These are phyloP conservation scores for Erysiphe pulchra DNA, from an alignment of 2,329 filamentous ascomycete genomes.

Conservation along the genomic window DNA sequence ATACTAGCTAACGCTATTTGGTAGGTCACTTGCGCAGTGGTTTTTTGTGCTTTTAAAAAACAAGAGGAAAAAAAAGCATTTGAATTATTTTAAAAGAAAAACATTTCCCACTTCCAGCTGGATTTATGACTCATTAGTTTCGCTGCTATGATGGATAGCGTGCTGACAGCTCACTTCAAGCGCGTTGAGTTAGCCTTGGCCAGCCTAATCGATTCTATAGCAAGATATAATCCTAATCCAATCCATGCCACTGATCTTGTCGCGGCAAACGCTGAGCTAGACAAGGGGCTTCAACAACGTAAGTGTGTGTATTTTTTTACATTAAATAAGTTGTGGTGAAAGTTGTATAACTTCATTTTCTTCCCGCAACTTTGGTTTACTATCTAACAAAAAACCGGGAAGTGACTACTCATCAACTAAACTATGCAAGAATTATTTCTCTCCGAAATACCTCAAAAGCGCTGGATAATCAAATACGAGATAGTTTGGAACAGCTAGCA, in stretches of 20 bases:
- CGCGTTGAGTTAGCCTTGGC: slow-evolving; percentile 40
- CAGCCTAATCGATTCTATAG: slow-evolving; percentile 51
- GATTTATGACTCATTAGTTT: neutral
- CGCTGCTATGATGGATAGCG: slow-evolving; percentile 27
- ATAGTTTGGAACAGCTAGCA: slow-evolving; percentile 42
- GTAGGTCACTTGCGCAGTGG: too few relatives aligned
- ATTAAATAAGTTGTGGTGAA: neutral
- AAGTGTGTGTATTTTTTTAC: slow-evolving; percentile 6
- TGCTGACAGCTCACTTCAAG: slow-evolving; percentile 36
- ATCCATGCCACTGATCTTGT: slow-evolving; percentile 42
- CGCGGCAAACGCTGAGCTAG: slow-evolving; percentile 41
- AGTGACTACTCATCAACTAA: slow-evolving; percentile 54
- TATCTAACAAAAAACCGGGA: neutral
- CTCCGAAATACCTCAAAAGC: slow-evolving; percentile 38
- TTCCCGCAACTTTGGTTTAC: neutral
- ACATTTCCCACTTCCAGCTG: too few relatives aligned
- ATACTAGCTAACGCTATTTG: too few relatives aligned
- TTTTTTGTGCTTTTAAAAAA: too few relatives aligned
- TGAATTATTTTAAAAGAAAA: too few relatives aligned
- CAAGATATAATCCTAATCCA: slow-evolving; percentile 55
- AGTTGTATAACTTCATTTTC: neutral
- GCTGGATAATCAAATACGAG: slow-evolving; percentile 48
- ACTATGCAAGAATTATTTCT: slow-evolving; percentile 39
- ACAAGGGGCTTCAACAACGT: slow-evolving; percentile 39
- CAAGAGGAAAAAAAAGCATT: too few relatives aligned